Base-by-base conservation (phyloP, 1,139 yeast species). In the Yarrowia galli region DNA sequence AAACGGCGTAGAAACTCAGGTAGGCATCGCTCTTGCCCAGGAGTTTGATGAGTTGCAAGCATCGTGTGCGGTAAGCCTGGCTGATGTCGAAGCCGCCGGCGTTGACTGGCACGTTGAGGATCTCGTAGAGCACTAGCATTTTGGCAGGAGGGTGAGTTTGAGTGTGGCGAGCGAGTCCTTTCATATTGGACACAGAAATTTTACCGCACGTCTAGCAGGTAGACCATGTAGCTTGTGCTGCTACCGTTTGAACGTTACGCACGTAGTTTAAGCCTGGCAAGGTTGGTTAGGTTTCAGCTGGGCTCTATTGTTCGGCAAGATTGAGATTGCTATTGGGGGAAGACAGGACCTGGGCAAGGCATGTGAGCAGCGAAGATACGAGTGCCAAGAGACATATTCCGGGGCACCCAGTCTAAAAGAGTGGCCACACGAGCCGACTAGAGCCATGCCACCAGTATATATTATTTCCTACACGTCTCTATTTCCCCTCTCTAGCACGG, bases 31-130 rank as follows among this genome's bases (percentile, higher is more conserved):
- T 61, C 25, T 61, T 61, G 51, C 51, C 42, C 18, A 61, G 66
- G 15, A 46, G 46, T 18, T 48, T 61, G 66, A 61, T 38, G 46
- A 61, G 66, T 20, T 61, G 66, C 18, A 61, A 22, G 25, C 66
- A 46, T 16, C 56, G 46, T 2, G 66, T 61, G n/a, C 66, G 66
- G 36, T 61, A 61, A 22, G 66, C 66, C 66, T 61, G 66, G 54
- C 56, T 48, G 56, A 61, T 61, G 35, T 46, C 66, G 56, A 48
- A 61, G 23, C 56, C 66, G 32, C 56, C 54, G 36, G 66, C 66
- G 28, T 48, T 61, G n/a, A 61, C 54, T 2, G 56, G 54, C 36
- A 61, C 56, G 25, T 61, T 61, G 56, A 61, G 56, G 18, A 61
- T 48, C 56, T 61, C 56, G 56, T 46, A 46, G 35, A 61, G 56